Evolutionary conservation across 257 asterid genomes (phyloP), one percentile per base, ranked within the genome.

Genomic region (Penstemon davidsonii): DNA sequence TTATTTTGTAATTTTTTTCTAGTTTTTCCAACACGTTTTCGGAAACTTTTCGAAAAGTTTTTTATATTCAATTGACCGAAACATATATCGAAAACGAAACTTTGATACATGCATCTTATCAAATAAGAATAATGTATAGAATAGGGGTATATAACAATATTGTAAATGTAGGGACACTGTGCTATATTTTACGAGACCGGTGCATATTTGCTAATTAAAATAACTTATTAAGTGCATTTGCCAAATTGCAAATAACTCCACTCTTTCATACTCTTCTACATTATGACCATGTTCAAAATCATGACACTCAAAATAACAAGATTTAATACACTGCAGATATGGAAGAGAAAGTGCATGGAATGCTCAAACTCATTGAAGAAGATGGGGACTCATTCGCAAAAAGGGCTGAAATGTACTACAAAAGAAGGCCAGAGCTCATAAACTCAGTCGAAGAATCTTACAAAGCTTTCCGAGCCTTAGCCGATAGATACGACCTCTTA

Each of bases 311-410:
- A 3, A 4, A 4, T 38, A 40, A 15, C 38, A 67, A 25, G 50
- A 19, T 18, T 39, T 73, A 12, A 18, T 6, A 11, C 58, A 50
- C 38, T 71, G 74, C 82, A 92, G 98, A 92, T 64, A 92, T 92
- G 98, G 96, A 89, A 72, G 92, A 83, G 54, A 85, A 82, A 54
- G 93, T 92, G 40, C 87, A 89, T 19, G 66, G 72, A 36, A 86
- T 89, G 93, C 72, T 89, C 37, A 90, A 92, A 52, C 86, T 92
- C 47, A 83, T 92, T 5, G 96, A 85, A 71, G 95, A 88, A 55
- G 97, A 92, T 42, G 98, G 92, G 12, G 98, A 92, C 77, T 90
- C 98, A 1, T 92, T 92, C 33, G 96, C 95, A 38, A 90, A 86
- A 70, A 80, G 89, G 64, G 98, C 97, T 4, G 95, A 89, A 71